Evolutionary conservation across 495 filamentous ascomycete genomes (phyloP).

Genomic region (Immersiella caudata): DNA sequence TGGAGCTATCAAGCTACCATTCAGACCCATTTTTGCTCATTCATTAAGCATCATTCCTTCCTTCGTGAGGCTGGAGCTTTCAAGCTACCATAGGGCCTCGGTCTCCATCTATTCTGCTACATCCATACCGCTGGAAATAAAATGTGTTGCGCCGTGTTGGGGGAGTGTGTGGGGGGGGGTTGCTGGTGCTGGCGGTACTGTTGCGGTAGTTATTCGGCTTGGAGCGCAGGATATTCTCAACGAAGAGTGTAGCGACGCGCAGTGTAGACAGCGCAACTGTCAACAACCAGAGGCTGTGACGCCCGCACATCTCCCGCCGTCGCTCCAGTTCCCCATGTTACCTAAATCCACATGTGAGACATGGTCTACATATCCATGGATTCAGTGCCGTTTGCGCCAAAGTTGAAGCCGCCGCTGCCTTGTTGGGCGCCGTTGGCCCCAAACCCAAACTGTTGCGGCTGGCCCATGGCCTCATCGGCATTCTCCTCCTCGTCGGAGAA

Average conservation of each 20-base stretch:
- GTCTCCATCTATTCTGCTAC: conserved; percentile 31
- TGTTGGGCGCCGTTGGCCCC: conserved; percentile 74
- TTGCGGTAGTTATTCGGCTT: neutral
- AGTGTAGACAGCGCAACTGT: neutral
- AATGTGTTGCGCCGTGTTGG: conserved; percentile 27
- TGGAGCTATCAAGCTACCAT: conserved; percentile 59
- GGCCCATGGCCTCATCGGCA: conserved; percentile 64
- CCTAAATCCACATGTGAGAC: too few relatives aligned
- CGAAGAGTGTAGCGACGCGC: neutral
- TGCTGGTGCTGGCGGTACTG: neutral
- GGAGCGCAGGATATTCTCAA: neutral
- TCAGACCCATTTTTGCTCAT: conserved; percentile 38
- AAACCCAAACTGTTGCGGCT: conserved; percentile 75
- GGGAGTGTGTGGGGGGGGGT: conserved; percentile 15
- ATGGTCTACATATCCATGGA: conserved; percentile 94
- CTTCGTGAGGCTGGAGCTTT: conserved; percentile 53
- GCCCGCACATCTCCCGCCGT: too few relatives aligned
- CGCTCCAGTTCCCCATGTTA: neutral
- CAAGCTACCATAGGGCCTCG: conserved; percentile 53
- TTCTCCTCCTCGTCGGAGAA: conserved; percentile 98
- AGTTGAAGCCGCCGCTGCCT: conserved; percentile 83
- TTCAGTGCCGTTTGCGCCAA: conserved; percentile 84
- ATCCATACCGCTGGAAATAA: conserved; percentile 17
- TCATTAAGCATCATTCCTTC: conserved; percentile 21
- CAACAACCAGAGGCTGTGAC: neutral